Evolutionary conservation across 2,329 filamentous ascomycete genomes (phyloP).

Genomic region (Sclerotinia glacialis): DNA sequence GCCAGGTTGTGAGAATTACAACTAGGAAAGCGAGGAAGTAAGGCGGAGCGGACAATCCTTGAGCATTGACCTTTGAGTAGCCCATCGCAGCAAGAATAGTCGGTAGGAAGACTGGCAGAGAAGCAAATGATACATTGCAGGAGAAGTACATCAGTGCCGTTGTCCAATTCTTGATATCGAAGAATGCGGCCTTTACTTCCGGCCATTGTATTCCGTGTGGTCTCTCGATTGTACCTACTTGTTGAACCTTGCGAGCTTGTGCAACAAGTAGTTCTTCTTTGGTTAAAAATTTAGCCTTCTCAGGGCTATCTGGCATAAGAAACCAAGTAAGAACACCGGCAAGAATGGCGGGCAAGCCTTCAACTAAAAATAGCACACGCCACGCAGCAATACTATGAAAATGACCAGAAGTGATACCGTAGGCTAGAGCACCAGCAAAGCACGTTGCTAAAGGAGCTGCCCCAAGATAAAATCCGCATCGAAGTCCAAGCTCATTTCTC

Average conservation of each 20-base stretch:
- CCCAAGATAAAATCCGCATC: conserved; percentile 68
- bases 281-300: conserved; percentile 50
- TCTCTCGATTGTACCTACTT: conserved; percentile 51
- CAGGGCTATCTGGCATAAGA: conserved; percentile 51
- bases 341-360: conserved; percentile 59
- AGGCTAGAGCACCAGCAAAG: conserved; percentile 66
- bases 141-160: conserved; percentile 54
- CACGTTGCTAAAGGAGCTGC: conserved; percentile 64
- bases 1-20: conserved; percentile 58
- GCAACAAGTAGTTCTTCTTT: conserved; percentile 51
- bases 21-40: conserved; percentile 66
- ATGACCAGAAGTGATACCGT: conserved; percentile 63
- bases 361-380: conserved; percentile 63
- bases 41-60: conserved; percentile 69
- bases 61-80: conserved; percentile 62
- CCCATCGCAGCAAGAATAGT: conserved; percentile 66
- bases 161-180: conserved; percentile 44
- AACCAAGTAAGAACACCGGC: conserved; percentile 55
- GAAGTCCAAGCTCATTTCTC: conserved; percentile 62
- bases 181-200: conserved; percentile 48
- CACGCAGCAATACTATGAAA: conserved; percentile 52
- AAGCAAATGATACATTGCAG: conserved; percentile 64
- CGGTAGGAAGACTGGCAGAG: conserved; percentile 62
- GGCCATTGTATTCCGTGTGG: conserved; percentile 46
- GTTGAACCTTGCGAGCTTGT: conserved; percentile 50